These are phyloP conservation scores for Trypanosoma grayi DNA, from an alignment of 208 protist genomes.

Conservation along the genomic window DNA sequence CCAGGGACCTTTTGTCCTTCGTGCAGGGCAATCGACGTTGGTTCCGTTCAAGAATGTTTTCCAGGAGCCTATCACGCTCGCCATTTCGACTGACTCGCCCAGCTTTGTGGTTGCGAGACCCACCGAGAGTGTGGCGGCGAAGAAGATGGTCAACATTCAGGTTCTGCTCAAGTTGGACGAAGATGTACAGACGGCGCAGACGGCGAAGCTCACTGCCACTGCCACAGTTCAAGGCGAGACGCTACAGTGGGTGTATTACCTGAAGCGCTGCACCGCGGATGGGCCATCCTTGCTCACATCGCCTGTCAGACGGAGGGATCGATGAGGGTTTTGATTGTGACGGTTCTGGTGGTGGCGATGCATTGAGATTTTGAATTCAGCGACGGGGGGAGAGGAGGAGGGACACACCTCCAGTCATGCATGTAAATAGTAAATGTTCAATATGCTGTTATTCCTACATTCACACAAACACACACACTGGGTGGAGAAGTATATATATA, in stretches of 20 bases:
- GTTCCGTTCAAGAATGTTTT: conserved; percentile 96
- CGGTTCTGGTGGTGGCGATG: too few species aligned
- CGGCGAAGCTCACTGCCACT: conserved; percentile 49
- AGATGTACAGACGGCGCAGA: conserved; percentile 8
- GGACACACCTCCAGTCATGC: too few species aligned
- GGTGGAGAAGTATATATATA: background rate
- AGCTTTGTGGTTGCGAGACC: conserved; percentile 81
- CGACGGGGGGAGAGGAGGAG: too few species aligned
- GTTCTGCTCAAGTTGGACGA: conserved; percentile 76
- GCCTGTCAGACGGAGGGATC: background rate
- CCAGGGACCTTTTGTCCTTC: conserved; percentile 91
- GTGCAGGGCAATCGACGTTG: conserved; percentile 42
- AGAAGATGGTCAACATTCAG: conserved; percentile 72
- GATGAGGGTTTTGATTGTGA: too few species aligned
- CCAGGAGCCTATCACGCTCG: conserved; percentile 71
- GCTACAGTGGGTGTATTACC: conserved; percentile 89
- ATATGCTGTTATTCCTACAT: background rate
- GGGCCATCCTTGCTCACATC: background rate
- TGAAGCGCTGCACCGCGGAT: conserved; percentile 28
- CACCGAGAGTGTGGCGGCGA: conserved; percentile 77
- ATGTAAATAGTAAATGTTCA: conserved; percentile 20
- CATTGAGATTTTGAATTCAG: too few species aligned
- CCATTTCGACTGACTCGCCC: conserved; percentile 74
- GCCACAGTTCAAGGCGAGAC: conserved; percentile 32
- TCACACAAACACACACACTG: background rate